These are phyloP conservation scores for Trypanosoma vivax DNA, from an alignment of 208 protist genomes.

Conservation along the genomic window DNA sequence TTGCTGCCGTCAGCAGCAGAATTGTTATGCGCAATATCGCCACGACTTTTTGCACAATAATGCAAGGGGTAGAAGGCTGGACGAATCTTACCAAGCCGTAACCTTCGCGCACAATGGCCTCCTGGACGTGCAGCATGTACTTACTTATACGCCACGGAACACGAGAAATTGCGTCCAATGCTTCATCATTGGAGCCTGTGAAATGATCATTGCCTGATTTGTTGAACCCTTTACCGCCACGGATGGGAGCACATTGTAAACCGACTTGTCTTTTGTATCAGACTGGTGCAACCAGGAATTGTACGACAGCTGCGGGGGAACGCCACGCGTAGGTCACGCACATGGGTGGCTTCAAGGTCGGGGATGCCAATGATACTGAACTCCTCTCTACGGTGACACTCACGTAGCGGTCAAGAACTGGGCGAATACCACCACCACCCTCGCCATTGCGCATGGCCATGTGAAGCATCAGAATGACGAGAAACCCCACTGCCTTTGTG, in stretches of 20 bases:
- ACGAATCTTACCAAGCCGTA: conserved; percentile 86
- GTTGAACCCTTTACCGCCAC: conserved; percentile 81
- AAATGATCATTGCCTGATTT: conserved; percentile 89
- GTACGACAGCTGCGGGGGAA: conserved; percentile 87
- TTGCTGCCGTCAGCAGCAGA: neutral
- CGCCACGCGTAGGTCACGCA: conserved; percentile 75
- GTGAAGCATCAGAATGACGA: conserved; percentile 75
- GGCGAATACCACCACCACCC: conserved; percentile 26
- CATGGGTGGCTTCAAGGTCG: conserved; percentile 45
- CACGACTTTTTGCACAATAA: conserved; percentile 60
- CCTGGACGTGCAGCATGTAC: conserved; percentile 91
- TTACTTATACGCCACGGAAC: conserved; percentile 90
- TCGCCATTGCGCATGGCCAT: conserved; percentile 38
- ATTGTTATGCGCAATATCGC: conserved; percentile 34
- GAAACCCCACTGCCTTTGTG: conserved; percentile 66
- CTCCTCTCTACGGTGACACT: conserved; percentile 41
- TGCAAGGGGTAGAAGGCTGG: conserved; percentile 87
- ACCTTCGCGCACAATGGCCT: conserved; percentile 88
- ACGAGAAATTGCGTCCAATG: conserved; percentile 83
- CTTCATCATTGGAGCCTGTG: conserved; percentile 89
- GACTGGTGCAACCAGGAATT: conserved; percentile 84
- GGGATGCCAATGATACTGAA: conserved; percentile 71
- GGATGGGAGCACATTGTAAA: conserved; percentile 88
- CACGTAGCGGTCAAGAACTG: conserved; percentile 60
- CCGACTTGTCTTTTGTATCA: conserved; percentile 85